Base-by-base conservation (phyloP, 306 rosid species). In the Vachellia pachyceras region DNA sequence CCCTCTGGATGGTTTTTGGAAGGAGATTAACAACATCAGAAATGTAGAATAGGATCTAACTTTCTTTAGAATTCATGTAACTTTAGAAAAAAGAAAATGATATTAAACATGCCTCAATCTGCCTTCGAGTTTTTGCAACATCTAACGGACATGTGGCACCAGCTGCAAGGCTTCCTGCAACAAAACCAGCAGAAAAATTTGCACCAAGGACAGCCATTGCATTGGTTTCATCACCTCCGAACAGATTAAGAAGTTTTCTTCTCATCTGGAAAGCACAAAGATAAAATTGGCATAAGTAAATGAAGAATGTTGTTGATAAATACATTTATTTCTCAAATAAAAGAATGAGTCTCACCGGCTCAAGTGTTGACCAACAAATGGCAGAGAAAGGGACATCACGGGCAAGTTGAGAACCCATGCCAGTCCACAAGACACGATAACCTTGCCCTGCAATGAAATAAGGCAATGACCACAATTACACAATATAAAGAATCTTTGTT, bases 321-420 rank as follows among this genome's bases (percentile, higher is more conserved):
- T 50, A 71, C 12, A 57, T n/a, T 2, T 23, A 13, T 12, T 33
- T 33, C 52, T 8, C 36, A 58, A 72, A 71, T 72, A 75, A 6
- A 66, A 49, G 69, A 61, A 58, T 37, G 67, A 82, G 86, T 80
- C 82, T 76, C 82, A 96, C 99, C 0, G 99, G 98, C 84, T 96
- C 98, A 67, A 96, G 97, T 57, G 97, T 96, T 25, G 99, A 83
- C 99, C 99, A 96, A 85, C 98, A 96, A 75, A 96, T 96, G 15
- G 95, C 98, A 36, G 98, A 96, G 87, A 88, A 96, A 40, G 99
- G 99, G 44, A 96, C 98, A 80, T 96, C 99, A 69, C 99, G 99
- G 72, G 97, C 97, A 82, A 96, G 99, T 79, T 96, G 99, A 49
- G 99, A 90, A 25, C 99, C 97, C 99, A 96, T 90, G 83, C 98